Conservation (phyloP, 768 basidiomycete genomes). For the Kwoniella dejecticola region DNA sequence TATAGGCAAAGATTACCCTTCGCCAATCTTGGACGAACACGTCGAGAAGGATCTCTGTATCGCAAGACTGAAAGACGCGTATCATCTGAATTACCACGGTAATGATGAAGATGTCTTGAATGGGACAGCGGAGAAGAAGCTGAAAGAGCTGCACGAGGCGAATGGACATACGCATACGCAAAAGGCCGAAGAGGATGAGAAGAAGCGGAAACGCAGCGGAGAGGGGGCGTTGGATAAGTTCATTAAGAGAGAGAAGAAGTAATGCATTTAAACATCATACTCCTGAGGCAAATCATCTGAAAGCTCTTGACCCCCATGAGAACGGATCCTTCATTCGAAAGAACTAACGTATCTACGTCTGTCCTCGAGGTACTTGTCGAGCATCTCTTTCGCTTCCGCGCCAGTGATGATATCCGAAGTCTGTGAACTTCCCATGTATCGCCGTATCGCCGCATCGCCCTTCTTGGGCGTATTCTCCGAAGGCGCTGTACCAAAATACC, state of each 20-base stretch:
- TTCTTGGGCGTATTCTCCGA: no score
- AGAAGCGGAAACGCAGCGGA: conserved; percentile 26
- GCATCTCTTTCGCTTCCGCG: no score
- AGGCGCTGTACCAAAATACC: no score
- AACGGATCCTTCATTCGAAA: no score
- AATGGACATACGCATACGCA: conserved; percentile 30
- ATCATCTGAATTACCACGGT: conserved; percentile 50
- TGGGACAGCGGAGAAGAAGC: conserved; percentile 44
- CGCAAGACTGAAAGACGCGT: conserved; percentile 54
- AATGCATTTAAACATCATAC: no score
- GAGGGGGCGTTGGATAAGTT: conserved; percentile 31
- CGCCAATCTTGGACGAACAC: conserved; percentile 56
- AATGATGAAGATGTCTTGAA: conserved; percentile 50
- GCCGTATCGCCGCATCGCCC: no score
- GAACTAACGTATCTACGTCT: no score
- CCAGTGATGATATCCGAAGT: no score
- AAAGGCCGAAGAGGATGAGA: conserved; percentile 17
- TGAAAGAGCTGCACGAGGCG: conserved; percentile 40
- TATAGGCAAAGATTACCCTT: conserved; percentile 56
- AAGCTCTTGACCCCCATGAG: no score
- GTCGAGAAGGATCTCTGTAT: conserved; percentile 49
- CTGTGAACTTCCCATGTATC: no score
- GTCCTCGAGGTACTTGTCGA: no score
- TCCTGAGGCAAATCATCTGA: no score
- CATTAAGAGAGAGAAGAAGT: conserved; percentile 31